Percentiles rank a stretch among this genome's conserved stretches.
phyloP scores from a whole-genome alignment of 2,329 filamentous ascomycete genomes.

The Nemania diffusa region DNA sequence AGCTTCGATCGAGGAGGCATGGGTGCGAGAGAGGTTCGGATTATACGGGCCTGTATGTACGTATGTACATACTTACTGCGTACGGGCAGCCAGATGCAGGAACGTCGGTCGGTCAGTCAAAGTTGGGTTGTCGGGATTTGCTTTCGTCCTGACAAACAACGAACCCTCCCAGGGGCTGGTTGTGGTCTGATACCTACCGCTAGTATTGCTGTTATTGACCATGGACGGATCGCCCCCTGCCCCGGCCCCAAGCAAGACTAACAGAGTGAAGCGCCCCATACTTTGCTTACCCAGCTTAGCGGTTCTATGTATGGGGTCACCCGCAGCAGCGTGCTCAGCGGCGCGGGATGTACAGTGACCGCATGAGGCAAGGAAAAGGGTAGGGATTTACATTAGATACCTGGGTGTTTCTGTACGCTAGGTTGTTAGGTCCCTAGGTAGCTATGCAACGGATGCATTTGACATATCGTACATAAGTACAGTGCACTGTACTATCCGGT shows the following conservation, averaged over 20 bases:
- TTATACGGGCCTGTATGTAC: not conserved
- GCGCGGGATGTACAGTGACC: constrained; percentile 2
- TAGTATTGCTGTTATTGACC: not conserved
- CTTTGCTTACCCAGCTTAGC: constrained; percentile 1
- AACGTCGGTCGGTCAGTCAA: constrained; percentile 6
- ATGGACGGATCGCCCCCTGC: not conserved
- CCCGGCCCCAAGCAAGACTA: too few species aligned
- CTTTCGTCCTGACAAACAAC: constrained; percentile 7
- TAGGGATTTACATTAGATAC: not conserved
- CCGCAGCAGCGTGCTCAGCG: not conserved
- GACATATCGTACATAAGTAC: too few species aligned
- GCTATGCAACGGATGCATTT: too few species aligned
- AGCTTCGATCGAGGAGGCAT: constrained; percentile 6
- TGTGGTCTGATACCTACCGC: constrained; percentile 2
- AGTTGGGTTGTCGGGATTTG: not conserved
- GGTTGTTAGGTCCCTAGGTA: too few species aligned
- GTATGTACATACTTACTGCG: too few species aligned
- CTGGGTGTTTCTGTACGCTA: not conserved
- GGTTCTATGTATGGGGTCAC: not conserved
- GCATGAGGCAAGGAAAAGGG: constrained; percentile 5
- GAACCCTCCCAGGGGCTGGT: not conserved
- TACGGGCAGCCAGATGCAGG: constrained; percentile 2
- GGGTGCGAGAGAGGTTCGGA: constrained; percentile 9
- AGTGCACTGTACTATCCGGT: not conserved
- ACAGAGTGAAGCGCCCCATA: not conserved